Evolutionary conservation across 2,329 filamentous ascomycete genomes (phyloP), one percentile per base, ranked within the genome.

Genomic region (Bipolaris victoriae): DNA sequence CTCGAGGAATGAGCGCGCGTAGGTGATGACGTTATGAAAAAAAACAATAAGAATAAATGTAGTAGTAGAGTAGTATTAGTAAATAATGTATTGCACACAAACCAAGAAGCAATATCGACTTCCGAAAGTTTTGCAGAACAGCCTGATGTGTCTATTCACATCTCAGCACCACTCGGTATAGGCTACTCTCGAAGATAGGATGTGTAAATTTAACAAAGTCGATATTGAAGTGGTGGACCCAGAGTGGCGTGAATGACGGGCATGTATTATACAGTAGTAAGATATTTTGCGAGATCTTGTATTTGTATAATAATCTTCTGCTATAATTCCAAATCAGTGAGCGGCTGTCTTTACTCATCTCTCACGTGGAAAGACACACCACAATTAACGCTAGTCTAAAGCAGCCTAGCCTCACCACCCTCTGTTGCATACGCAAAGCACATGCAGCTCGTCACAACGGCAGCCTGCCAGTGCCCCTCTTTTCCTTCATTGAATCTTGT

Each of bases 21-120:
- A 24, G 37, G 11, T 55, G 35, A 58, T 26, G 52, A 48, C 15
- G 11, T 43, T 18, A 55, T 39, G 39, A 56, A 26, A 52, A 11
- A 31, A 11, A 31, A 29, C 26, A 31, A 52, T 39, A 20, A 56
- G 41, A 36, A 16, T 16, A 40, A 5, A n/a, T 52, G 33, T 52
- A 53, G 44, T 31, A 52, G 31, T 37, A 44, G 7, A 13, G 18
- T 44, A 36, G 39, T 37, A 29, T 22, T 52, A 39, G 41, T 45
- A 3, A 26, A 39, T 29, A 41, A 29, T 37, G n/a, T 20, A 43
- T 33, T 36, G 39, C 29, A 33, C 41, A 41, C 10, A 24, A 24
- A 51, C 18, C 24, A 51, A 49, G n/a, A 9, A 10, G 3, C 9
- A 15, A 10, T 29, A 26, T 40, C 18, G 29, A 49, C 1, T 24